A percentile compares a stretch with the other conserved stretches of the same genome.
These are phyloP conservation scores for Russula griseocarnosa DNA, from an alignment of 768 basidiomycete species.

Conservation along the genomic window DNA sequence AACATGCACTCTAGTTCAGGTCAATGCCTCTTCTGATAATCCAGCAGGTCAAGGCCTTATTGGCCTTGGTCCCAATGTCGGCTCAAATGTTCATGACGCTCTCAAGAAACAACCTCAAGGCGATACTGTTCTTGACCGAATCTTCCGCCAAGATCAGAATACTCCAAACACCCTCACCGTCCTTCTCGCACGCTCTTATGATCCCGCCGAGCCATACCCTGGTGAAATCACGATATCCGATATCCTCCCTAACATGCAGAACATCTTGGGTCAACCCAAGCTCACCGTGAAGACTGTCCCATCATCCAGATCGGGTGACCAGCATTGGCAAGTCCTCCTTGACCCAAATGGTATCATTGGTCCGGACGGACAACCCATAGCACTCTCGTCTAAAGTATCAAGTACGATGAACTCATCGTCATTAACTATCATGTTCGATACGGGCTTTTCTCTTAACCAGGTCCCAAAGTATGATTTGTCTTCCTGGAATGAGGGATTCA, in stretches of 20 bases:
- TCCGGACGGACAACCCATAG: slow-evolving; percentile 51
- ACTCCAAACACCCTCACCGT: slow-evolving; percentile 60
- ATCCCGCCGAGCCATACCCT: slow-evolving; percentile 47
- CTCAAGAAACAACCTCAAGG: slow-evolving; percentile 39
- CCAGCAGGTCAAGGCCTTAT: slow-evolving; percentile 40
- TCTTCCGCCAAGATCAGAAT: slow-evolving; percentile 57
- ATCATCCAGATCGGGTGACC: slow-evolving; percentile 37
- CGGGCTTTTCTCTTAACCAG: slow-evolving; percentile 66
- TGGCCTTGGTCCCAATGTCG: slow-evolving; percentile 62
- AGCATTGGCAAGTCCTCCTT: slow-evolving; percentile 64
- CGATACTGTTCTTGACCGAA: slow-evolving; percentile 56
- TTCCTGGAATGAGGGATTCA: slow-evolving; percentile 13
- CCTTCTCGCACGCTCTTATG: slow-evolving; percentile 57
- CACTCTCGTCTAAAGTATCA: slow-evolving; percentile 44
- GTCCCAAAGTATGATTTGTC: slow-evolving; percentile 43
- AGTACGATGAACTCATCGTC: slow-evolving; percentile 42
- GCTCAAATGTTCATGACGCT: slow-evolving; percentile 44
- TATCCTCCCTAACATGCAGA: slow-evolving; percentile 46
- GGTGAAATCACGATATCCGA: slow-evolving; percentile 66
- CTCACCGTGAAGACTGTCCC: slow-evolving; percentile 46
- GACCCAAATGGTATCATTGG: slow-evolving; percentile 61
- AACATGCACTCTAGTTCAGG: slow-evolving; percentile 39
- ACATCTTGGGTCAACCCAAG: slow-evolving; percentile 48
- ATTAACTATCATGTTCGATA: slow-evolving; percentile 61
- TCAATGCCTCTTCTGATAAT: slow-evolving; percentile 35